phyloP scores from a whole-genome alignment of 1,139 yeast genomes.

The Geotrichum histeridarum region DNA sequence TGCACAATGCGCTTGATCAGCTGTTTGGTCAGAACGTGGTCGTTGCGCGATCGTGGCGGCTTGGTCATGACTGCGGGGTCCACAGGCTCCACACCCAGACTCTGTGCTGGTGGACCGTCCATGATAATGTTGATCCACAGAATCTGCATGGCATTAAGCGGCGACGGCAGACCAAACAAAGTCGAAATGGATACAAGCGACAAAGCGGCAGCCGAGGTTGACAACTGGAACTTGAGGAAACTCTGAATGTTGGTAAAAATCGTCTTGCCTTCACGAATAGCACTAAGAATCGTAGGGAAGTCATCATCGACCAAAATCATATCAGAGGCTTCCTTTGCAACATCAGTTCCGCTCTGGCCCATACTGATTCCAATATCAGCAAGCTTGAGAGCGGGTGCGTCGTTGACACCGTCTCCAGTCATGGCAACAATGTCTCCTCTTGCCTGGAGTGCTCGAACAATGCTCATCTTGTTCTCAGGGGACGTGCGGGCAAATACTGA shows the following conservation, averaged over 20 bases:
- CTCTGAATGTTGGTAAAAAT: constrained; percentile 91
- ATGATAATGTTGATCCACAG: constrained; percentile 93
- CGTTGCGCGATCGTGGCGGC: constrained; percentile 86
- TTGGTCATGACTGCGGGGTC: constrained; percentile 90
- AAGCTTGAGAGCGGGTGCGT: constrained; percentile 95
- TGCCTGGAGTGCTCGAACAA: constrained; percentile 84
- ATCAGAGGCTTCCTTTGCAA: constrained; percentile 97
- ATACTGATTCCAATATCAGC: constrained; percentile 97
- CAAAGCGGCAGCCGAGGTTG: constrained; percentile 92
- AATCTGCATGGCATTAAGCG: constrained; percentile 98
- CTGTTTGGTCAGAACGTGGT: constrained; percentile 65
- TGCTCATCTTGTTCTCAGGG: constrained; percentile 90
- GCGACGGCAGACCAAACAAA: constrained; percentile 81
- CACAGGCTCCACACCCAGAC: constrained; percentile 94
- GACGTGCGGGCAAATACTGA: constrained; percentile 94
- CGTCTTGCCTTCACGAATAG: constrained; percentile 95
- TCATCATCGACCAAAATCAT: constrained; percentile 97
- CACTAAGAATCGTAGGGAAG: constrained; percentile 83
- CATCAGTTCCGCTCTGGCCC: constrained; percentile 97
- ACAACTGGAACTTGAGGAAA: constrained; percentile 87
- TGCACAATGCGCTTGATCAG: constrained; percentile 69
- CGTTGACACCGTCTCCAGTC: constrained; percentile 99
- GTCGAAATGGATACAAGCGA: constrained; percentile 85
- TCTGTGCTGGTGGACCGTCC: constrained; percentile 99
- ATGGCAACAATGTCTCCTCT: constrained; percentile 96